These are phyloP conservation scores for Entelexis sorbosivorans DNA, from an alignment of 1,139 yeast species.

Conservation along the genomic window DNA sequence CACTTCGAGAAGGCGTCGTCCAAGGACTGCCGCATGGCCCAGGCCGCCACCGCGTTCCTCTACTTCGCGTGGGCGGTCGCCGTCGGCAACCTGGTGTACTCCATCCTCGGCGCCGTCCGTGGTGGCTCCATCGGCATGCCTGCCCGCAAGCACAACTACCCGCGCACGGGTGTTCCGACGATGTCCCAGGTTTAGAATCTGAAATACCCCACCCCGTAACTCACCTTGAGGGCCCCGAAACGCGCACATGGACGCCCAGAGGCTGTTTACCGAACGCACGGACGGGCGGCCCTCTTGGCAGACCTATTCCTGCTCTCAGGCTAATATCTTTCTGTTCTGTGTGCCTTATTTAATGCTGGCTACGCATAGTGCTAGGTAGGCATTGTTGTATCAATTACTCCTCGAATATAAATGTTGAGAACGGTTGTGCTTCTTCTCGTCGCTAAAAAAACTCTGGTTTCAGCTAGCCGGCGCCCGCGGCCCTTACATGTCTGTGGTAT, in stretches of 20 bases:
- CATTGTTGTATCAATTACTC: constrained; percentile 13
- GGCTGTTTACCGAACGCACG: background rate
- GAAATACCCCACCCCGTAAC: constrained; percentile 2
- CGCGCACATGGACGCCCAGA: background rate
- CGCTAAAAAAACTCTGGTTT: too few species aligned
- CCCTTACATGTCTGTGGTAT: background rate
- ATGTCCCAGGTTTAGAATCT: constrained; percentile 55
- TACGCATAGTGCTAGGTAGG: constrained; percentile 2
- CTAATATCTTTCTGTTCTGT: constrained; percentile 6
- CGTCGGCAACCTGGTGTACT: constrained; percentile 55
- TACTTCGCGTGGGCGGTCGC: constrained; percentile 75
- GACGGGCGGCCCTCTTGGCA: background rate
- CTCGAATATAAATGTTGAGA: background rate
- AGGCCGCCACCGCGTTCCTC: constrained; percentile 82
- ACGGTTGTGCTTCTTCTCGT: background rate
- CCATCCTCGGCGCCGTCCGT: constrained; percentile 45
- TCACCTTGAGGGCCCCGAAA: background rate
- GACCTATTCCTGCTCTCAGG: constrained; percentile 8
- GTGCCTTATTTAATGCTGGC: constrained; percentile 9
- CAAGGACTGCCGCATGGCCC: constrained; percentile 85
- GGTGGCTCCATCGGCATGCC: constrained; percentile 65
- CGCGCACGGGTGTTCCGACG: constrained; percentile 80
- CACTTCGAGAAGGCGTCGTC: constrained; percentile 57
- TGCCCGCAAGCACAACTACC: constrained; percentile 37
- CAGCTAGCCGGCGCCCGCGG: too few species aligned